A percentile compares a stretch with the other conserved stretches of the same genome.
Evolutionary conservation across 805 yeast species (phyloP).

Genomic region (Blastobotrys peoriensis): DNA sequence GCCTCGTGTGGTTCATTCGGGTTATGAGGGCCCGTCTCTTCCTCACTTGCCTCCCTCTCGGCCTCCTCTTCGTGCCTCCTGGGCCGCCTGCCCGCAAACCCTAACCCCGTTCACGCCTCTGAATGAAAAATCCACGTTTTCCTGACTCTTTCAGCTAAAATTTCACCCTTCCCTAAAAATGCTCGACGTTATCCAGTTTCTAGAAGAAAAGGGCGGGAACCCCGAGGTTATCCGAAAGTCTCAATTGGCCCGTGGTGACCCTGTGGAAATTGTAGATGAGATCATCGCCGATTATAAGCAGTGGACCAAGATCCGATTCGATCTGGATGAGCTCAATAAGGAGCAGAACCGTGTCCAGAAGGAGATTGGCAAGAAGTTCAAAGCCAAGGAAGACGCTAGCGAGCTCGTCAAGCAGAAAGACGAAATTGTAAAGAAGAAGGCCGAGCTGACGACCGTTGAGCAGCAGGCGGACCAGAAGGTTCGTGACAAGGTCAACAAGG

Average conservation of each 20-base stretch:
- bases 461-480: conserved; percentile 71
- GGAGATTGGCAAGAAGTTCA: conserved; percentile 86
- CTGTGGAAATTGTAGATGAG: conserved; percentile 94
- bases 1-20: too few species aligned
- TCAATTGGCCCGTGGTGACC: conserved; percentile 89
- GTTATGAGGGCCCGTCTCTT: too few species aligned
- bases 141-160: too few species aligned
- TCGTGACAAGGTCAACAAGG: conserved; percentile 74
- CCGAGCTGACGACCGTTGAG: conserved; percentile 58
- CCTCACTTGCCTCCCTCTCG: too few species aligned
- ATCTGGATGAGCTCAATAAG: conserved; percentile 86
- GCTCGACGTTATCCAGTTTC: conserved; percentile 90
- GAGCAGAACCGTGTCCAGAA: conserved; percentile 83
- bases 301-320: conserved; percentile 88
- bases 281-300: conserved; percentile 84
- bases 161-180: too few species aligned
- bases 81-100: too few species aligned
- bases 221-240: conserved; percentile 84
- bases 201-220: conserved; percentile 95
- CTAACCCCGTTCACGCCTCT: too few species aligned
- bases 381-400: conserved; percentile 89
- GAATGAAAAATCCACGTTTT: too few species aligned
- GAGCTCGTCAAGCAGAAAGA: conserved; percentile 82
- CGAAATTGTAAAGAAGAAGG: conserved; percentile 61
- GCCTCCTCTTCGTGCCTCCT: too few species aligned